Base-by-base conservation (phyloP, 306 rosid species). In the Luffa aegyptiaca region DNA sequence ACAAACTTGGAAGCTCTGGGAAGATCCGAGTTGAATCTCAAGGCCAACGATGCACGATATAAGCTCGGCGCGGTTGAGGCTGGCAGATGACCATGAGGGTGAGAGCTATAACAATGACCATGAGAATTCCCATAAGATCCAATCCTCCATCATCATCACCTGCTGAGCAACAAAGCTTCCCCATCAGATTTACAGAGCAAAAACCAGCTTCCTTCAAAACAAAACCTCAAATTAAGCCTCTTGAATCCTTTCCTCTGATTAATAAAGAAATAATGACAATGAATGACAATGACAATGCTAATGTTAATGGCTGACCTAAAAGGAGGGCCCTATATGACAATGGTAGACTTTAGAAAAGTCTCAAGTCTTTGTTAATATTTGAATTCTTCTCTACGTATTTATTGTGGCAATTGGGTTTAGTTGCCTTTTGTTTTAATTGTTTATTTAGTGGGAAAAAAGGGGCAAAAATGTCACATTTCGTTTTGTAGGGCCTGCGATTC, bases 31-130 rank as follows among this genome's bases (percentile, higher is more conserved):
- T 33, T 11, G 79, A 51, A 35, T 35, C 42, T 75, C 79, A 75
- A 31, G 33, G 64, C 10, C 48, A 75, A 18, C 64, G 64, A 26
- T 10, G 63, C 3, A 75, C 8, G 1, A 75, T 2, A 35, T 3
- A 13, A 75, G 44, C 21, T 37, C 80, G 83, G 59, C 61, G 74
- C 0, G 81, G 89, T 51, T 82, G 61, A 53, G 84, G 65, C 33
- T 8, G 75, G 81, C 86, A 85, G 83, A 84, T 62, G 88, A 84
- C 16, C 83, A 86, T 57, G 18, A 88, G 83, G 7, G 76, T 49
- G 48, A 86, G 79, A 48, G 85, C 87, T 77, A 80, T 70, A 79
- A 79, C 81, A 39, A 85, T 3, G 35, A 57, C 80, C 84, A 85
- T 4, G 5, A 85, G 37, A 33, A 88, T 51, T 61, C 84, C 81